phyloP scores from a whole-genome alignment of 257 asterid genomes.

The Primulina huaijiensis region DNA sequence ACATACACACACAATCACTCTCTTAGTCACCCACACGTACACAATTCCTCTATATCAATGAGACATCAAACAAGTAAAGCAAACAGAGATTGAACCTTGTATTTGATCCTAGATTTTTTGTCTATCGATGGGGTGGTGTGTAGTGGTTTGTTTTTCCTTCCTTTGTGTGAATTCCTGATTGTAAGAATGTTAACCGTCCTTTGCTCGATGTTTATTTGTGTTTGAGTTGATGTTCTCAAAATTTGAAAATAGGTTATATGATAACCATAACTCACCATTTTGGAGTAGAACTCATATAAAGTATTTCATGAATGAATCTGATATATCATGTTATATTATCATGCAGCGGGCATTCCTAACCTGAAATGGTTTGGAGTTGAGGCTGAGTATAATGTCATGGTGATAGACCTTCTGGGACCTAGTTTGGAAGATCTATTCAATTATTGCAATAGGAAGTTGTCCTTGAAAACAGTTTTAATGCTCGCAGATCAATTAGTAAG shows the following conservation, averaged over 20 bases:
- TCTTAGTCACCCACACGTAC: neutral
- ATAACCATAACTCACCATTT: no score
- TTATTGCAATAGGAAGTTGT: slow-evolving; percentile 75
- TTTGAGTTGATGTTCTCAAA: neutral
- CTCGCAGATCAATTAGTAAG: slow-evolving; percentile 91
- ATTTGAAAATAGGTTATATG: neutral
- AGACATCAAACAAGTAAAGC: neutral
- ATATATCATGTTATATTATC: slow-evolving; percentile 25
- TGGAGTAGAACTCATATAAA: neutral
- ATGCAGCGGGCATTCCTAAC: slow-evolving; percentile 79
- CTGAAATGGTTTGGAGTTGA: slow-evolving; percentile 91
- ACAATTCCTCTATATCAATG: neutral
- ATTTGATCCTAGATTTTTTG: neutral
- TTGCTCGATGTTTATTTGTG: neutral
- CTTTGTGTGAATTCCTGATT: neutral
- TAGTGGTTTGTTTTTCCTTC: neutral
- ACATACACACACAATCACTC: neutral
- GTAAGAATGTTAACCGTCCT: neutral
- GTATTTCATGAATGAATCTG: slow-evolving; percentile 14
- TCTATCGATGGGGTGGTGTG: neutral
- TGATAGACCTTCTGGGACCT: slow-evolving; percentile 92
- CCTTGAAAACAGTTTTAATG: slow-evolving; percentile 84
- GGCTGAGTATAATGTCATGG: slow-evolving; percentile 82
- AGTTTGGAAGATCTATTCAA: slow-evolving; percentile 90
- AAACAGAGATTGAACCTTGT: neutral